These are phyloP conservation scores for Cladosporium velox DNA, from an alignment of 2,329 filamentous ascomycete species.

Conservation along the genomic window DNA sequence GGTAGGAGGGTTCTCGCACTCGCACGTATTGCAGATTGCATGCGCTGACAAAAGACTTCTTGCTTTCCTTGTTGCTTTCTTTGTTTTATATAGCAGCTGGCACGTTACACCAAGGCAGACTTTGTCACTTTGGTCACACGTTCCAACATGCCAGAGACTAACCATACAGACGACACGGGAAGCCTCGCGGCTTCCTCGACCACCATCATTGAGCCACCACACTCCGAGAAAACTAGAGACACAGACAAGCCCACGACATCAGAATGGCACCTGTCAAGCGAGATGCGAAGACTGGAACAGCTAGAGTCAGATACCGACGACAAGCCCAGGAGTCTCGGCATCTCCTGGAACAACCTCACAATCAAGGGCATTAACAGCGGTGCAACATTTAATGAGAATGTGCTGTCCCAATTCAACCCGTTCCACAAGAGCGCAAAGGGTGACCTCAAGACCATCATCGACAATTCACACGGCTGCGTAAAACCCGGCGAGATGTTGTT, in stretches of 20 bases:
- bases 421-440: constrained; percentile 49
- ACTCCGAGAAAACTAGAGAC: background rate
- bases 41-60: background rate
- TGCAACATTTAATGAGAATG: constrained; percentile 64
- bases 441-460: constrained; percentile 64
- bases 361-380: constrained; percentile 63
- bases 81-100: background rate
- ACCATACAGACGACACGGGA: background rate
- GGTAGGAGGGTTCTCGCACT: constrained; percentile 10
- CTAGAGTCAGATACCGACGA: constrained; percentile 1
- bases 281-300: constrained; percentile 8
- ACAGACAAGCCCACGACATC: background rate
- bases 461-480: constrained; percentile 63
- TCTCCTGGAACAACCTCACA: constrained; percentile 18
- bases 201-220: background rate
- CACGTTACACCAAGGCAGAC: background rate
- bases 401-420: constrained; percentile 54
- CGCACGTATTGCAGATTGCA: constrained; percentile 7
- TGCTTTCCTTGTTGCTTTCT: background rate
- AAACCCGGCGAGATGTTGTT: constrained; percentile 59
- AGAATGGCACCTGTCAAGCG: constrained; percentile 6
- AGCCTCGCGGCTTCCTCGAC: background rate
- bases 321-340: constrained; percentile 10
- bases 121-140: background rate
- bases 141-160: background rate